Evolutionary conservation across 495 filamentous ascomycete genomes (phyloP).

Genomic region (Podospora didyma): DNA sequence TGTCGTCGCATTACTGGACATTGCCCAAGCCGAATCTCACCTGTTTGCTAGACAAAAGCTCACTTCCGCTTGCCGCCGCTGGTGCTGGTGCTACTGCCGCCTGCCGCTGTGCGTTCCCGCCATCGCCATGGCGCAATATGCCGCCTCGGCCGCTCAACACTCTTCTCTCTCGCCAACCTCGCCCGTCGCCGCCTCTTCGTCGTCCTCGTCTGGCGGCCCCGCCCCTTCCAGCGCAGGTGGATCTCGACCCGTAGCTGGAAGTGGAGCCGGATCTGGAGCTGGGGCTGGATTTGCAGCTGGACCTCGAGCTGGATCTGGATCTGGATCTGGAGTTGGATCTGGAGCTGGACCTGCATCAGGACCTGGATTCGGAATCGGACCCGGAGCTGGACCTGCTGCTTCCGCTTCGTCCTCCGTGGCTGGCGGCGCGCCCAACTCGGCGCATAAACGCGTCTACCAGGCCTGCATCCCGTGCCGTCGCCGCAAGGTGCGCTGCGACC

Average conservation of each 20-base stretch:
- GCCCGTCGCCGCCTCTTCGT: constrained; percentile 20
- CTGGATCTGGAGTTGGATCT: constrained; percentile 1
- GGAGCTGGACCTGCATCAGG: constrained; percentile 2
- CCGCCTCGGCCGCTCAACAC: constrained; percentile 23
- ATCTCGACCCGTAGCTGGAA: background rate
- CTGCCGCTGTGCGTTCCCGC: constrained; percentile 1
- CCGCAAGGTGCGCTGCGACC: constrained; percentile 89
- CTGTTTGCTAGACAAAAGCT: background rate
- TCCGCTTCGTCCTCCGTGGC: constrained; percentile 13
- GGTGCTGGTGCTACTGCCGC: background rate
- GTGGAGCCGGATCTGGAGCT: background rate
- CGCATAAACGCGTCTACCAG: constrained; percentile 75
- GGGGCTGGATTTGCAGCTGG: constrained; percentile 4
- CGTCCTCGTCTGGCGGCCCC: constrained; percentile 18
- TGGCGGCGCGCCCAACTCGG: constrained; percentile 17
- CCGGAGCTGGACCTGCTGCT: constrained; percentile 15
- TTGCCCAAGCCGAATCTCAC: background rate
- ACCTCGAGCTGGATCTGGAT: constrained; percentile 1
- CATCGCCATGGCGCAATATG: constrained; percentile 33
- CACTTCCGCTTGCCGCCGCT: background rate
- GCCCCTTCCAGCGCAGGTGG: constrained; percentile 12
- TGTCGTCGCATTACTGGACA: background rate
- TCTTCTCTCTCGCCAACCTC: constrained; percentile 23
- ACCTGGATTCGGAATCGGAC: background rate
- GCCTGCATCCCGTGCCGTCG: constrained; percentile 88